Conservation (phyloP, 345 rosid species). For the Cardamine chenopodiifolia region DNA sequence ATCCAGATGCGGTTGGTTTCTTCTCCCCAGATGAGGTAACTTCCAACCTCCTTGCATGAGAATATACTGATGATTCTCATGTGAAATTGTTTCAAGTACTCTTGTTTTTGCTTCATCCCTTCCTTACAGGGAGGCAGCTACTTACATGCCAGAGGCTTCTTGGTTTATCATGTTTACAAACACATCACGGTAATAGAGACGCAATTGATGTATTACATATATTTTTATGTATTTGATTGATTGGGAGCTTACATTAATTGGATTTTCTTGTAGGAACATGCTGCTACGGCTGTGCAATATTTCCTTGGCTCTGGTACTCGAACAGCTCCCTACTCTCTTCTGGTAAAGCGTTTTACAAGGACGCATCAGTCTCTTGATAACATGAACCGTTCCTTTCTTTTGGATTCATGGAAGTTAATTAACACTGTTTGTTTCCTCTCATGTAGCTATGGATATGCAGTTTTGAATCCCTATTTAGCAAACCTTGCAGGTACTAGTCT, state of each 20-base stretch:
- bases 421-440: conserved; percentile 24
- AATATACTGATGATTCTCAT: background rate
- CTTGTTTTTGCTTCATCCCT: conserved; percentile 25
- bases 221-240: conserved; percentile 12
- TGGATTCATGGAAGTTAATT: conserved; percentile 18
- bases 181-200: conserved; percentile 63
- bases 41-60: background rate
- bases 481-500: conserved; percentile 67
- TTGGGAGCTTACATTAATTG: conserved; percentile 24
- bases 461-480: conserved; percentile 69
- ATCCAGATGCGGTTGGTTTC: conserved; percentile 93
- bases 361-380: conserved; percentile 17
- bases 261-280: conserved; percentile 67
- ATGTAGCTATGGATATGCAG: conserved; percentile 81
- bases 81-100: background rate
- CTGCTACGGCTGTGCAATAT: conserved; percentile 72
- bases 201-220: background rate
- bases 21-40: conserved; percentile 97
- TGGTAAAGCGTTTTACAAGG: conserved; percentile 52
- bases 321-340: conserved; percentile 63
- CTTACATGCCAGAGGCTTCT: conserved; percentile 75
- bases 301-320: conserved; percentile 62
- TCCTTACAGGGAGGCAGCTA: conserved; percentile 79
- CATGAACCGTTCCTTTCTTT: conserved; percentile 23
- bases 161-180: conserved; percentile 68